Evolutionary conservation across 208 protist species (phyloP), one percentile per base, ranked within the genome.

Genomic region (Leptomonas pyrrhocoris): DNA sequence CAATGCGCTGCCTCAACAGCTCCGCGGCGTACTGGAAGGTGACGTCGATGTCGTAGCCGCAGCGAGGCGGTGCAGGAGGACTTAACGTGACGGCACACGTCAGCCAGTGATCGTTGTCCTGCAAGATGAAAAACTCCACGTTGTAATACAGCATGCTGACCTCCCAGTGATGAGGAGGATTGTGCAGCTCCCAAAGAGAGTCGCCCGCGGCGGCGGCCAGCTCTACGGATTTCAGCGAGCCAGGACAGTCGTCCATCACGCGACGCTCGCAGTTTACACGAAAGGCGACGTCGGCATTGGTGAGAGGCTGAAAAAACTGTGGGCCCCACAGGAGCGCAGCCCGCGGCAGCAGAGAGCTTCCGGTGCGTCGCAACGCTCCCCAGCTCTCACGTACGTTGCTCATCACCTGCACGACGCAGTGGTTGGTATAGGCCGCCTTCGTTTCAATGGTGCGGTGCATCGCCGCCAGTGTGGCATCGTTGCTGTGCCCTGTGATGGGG

Each of bases 91-190:
- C 16, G 16, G 73, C 74, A 1, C 77, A 16, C 30, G 81, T 68
- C 4, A 79, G 34, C 49, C 51, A 62, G 16, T 36, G 21, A 16
- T 73, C 30, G 16, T 71, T 58, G 21, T 85, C 74, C 25, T 84
- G 75, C n/a, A 84, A 46, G 1, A 72, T 61, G 23, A 74, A 81
- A 18, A 87, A 77, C 68, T 85, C 76, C 19, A 85, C 68, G 68
- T 83, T 81, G 66, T 84, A 61, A 62, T 84, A 83, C 19, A 85
- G 38, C 81, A 85, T 87, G 55, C 74, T 83, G 43, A 90, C 81
- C 18, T 60, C 30, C 85, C 79, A 87, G 15, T 65, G 54, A 25
- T 42, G n/a, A n/a, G n/a, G 8, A 0, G 25, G 25, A 19, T 79
- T 40, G 57, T 81, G 67, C 34, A 31, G 36, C 11, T 78, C 74